Base-by-base conservation (phyloP, 768 basidiomycete species). In the Pulveroboletus sp. region DNA sequence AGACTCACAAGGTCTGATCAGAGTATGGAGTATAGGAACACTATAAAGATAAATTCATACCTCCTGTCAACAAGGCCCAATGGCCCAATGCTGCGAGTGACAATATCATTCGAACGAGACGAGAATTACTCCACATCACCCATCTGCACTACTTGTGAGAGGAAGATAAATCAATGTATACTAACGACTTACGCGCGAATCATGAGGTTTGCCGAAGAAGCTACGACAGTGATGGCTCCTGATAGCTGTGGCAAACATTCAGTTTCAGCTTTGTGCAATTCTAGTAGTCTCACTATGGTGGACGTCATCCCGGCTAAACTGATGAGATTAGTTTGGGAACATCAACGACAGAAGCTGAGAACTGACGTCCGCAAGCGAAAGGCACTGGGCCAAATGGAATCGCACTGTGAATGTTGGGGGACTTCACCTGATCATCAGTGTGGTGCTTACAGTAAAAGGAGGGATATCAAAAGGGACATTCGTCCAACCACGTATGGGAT, bases 151-250 rank as follows among this genome's bases (percentile, higher is more conserved):
- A 4, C 12, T 34, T 12, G 42, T 21, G 43, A 21, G 19, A 42
- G 11, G 4, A 4, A 6, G 11, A 13, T 24, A 12, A 32, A 3
- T 13, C 35, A 40, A 8, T 13, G 20, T 19, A 31, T n/a, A 16
- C 11, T 23, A 11, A 9, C 7, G 17, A n/a, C 58, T 41, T 34
- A 58, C 52, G 56, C 51, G 32, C 57, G 53, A 23, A 59, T 40
- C 48, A 58, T 55, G 35, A 59, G 27, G 40, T 59, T 59, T 10
- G 40, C 50, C 1, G 56, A 59, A 25, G 48, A 38, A 32, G 50
- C 52, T n/a, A 35, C 56, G 1, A 59, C 33, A 12, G 40, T 36
- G 13, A 49, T 34, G 20, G 20, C 27, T 12, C 40, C 47, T 16
- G 42, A 8, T 29, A 55, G 24, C 58, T 59, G 21, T 16, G 16